Percentiles rank a stretch among this genome's conserved stretches.
phyloP scores from a whole-genome alignment of 139 green algal genomes.

The Volvox reticuliferus region DNA sequence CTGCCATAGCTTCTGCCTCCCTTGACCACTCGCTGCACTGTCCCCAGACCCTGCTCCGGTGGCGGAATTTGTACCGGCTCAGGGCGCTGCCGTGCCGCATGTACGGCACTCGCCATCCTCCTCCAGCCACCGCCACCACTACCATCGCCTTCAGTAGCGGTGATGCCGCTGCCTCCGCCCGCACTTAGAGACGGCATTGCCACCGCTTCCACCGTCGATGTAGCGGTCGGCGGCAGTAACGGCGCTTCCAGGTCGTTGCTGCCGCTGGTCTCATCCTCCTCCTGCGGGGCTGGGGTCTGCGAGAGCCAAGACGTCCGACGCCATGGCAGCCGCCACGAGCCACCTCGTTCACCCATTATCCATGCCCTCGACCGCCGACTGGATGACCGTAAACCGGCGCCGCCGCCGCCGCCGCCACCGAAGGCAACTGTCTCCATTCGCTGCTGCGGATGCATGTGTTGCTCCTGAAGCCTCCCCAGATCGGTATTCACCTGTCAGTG shows the following conservation, averaged over 20 bases:
- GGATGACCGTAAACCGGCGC: not conserved
- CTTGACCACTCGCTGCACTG: not conserved
- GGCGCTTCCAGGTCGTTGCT: conserved; percentile 39
- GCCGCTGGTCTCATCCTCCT: not conserved
- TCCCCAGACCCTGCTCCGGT: not conserved
- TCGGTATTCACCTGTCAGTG: not conserved
- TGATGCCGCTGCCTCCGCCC: too few species aligned
- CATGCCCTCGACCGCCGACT: not conserved
- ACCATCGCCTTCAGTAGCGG: not conserved
- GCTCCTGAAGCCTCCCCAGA: not conserved
- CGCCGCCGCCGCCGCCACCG: not conserved
- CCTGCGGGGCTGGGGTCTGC: not conserved
- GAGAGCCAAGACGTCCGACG: not conserved
- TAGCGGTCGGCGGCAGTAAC: conserved; percentile 18
- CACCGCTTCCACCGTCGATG: too few species aligned
- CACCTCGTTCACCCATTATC: not conserved
- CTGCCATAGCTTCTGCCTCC: not conserved
- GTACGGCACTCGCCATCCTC: not conserved
- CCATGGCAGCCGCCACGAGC: not conserved
- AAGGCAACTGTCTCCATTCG: not conserved
- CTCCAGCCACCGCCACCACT: not conserved
- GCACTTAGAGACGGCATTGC: not conserved
- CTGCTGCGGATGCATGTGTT: not conserved
- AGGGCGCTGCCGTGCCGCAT: not conserved
- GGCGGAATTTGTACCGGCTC: not conserved